Evolutionary conservation across 192 early-diverging fungal species (phyloP).

Genomic region (Dissophora globulifera): DNA sequence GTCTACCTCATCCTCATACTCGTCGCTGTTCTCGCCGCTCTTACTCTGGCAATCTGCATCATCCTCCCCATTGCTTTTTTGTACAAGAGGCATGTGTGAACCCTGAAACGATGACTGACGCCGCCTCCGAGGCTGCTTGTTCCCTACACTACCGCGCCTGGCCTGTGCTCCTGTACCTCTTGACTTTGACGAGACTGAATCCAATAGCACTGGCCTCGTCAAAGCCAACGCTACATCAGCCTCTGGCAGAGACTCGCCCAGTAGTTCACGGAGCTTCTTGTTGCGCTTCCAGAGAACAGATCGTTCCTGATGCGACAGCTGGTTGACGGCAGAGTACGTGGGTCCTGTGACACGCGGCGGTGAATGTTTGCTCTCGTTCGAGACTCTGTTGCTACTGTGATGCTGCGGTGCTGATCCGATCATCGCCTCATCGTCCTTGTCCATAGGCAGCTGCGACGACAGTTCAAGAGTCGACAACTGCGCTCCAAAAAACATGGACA

Average conservation of each 20-base stretch:
- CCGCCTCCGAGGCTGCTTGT: neutral
- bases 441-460: constrained; percentile 38
- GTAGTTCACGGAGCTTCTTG: constrained; percentile 48
- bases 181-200: constrained; percentile 4
- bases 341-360: neutral
- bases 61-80: neutral
- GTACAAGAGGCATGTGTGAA: neutral
- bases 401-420: neutral
- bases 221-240: constrained; percentile 34
- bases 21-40: neutral
- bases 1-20: neutral
- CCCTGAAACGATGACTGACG: neutral
- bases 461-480: constrained; percentile 28
- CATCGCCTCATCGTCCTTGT: neutral
- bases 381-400: neutral
- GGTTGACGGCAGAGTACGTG: constrained; percentile 23
- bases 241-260: constrained; percentile 53
- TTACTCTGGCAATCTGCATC: neutral
- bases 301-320: constrained; percentile 43
- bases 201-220: constrained; percentile 35
- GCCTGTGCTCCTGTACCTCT: neutral
- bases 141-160: constrained; percentile 5
- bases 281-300: constrained; percentile 50
- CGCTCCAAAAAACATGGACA: constrained; percentile 47
- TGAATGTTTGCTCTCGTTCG: constrained; percentile 7